phyloP scores from a whole-genome alignment of 768 basidiomycete genomes.

The Trametes cinnabarina region DNA sequence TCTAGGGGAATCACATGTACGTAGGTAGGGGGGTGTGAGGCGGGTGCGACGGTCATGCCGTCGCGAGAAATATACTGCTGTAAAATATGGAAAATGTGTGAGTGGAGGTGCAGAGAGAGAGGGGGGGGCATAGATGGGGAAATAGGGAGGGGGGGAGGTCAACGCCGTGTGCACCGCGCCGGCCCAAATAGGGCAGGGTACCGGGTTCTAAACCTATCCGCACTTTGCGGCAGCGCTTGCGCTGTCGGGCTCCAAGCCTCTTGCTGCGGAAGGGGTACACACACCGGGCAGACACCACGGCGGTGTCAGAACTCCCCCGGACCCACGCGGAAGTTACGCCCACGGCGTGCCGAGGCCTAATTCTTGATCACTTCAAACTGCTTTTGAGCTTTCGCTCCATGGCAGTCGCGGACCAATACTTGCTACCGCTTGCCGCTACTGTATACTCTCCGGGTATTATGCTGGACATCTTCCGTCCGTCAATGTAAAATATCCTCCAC shows the following conservation, averaged over 20 bases:
- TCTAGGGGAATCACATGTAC: background rate
- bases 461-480: too few relatives aligned
- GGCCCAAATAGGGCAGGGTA: background rate
- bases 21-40: background rate
- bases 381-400: too few relatives aligned
- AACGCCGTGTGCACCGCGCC: background rate
- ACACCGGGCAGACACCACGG: background rate
- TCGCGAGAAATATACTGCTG: background rate
- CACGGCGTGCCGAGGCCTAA: too few relatives aligned
- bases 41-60: background rate
- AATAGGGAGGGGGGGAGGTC: background rate
- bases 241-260: slow-evolving; percentile 1
- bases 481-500: too few relatives aligned
- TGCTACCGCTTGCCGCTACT: too few relatives aligned
- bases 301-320: background rate
- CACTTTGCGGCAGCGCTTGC: background rate
- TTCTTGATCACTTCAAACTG: too few relatives aligned
- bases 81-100: background rate
- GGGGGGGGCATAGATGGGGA: too few relatives aligned
- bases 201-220: slow-evolving; percentile 4
- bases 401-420: too few relatives aligned
- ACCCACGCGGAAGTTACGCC: background rate
- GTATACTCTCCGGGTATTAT: too few relatives aligned
- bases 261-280: slow-evolving; percentile 6
- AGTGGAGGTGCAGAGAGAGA: background rate